phyloP scores from a whole-genome alignment of 352 stramenopile genomes.

The Pythium monospermum region DNA sequence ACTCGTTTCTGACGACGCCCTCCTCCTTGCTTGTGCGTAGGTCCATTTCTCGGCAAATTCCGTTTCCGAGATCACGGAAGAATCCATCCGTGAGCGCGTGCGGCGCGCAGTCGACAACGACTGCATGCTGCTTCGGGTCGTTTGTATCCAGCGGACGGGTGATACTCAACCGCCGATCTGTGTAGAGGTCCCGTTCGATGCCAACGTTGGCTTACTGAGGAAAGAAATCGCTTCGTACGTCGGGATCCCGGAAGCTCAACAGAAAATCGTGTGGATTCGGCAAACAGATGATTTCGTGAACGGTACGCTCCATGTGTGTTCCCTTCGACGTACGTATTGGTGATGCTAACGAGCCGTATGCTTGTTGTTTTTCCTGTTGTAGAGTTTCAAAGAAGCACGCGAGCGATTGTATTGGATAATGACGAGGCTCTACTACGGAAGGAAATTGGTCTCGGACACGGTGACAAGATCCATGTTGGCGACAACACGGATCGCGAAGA shows the following conservation, averaged over 20 bases:
- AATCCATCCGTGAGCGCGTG: slow-evolving; percentile 80
- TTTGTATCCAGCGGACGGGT: slow-evolving; percentile 80
- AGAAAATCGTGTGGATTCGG: slow-evolving; percentile 88
- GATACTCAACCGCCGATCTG: slow-evolving; percentile 75
- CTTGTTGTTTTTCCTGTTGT: slow-evolving; percentile 3
- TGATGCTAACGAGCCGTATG: too few relatives aligned
- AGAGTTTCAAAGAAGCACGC: slow-evolving; percentile 68
- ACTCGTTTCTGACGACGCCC: too few relatives aligned
- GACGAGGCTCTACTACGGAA: slow-evolving; percentile 65
- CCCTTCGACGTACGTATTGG: not conserved
- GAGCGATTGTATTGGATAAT: slow-evolving; percentile 63
- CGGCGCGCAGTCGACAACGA: slow-evolving; percentile 81
- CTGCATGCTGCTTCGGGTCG: slow-evolving; percentile 82
- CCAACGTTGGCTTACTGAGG: slow-evolving; percentile 60
- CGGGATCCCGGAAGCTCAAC: slow-evolving; percentile 71
- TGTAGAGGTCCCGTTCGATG: slow-evolving; percentile 77
- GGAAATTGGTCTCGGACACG: slow-evolving; percentile 79
- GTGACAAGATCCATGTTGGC: slow-evolving; percentile 88
- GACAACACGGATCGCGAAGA: slow-evolving; percentile 73
- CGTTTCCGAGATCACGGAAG: slow-evolving; percentile 74
- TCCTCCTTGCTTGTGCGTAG: too few relatives aligned
- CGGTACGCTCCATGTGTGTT: slow-evolving; percentile 28
- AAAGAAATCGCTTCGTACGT: slow-evolving; percentile 79
- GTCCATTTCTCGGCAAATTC: slow-evolving; percentile 84
- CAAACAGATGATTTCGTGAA: slow-evolving; percentile 82